Base-by-base conservation (phyloP, 2,329 filamentous ascomycete species). In the Sarocladium strictum region DNA sequence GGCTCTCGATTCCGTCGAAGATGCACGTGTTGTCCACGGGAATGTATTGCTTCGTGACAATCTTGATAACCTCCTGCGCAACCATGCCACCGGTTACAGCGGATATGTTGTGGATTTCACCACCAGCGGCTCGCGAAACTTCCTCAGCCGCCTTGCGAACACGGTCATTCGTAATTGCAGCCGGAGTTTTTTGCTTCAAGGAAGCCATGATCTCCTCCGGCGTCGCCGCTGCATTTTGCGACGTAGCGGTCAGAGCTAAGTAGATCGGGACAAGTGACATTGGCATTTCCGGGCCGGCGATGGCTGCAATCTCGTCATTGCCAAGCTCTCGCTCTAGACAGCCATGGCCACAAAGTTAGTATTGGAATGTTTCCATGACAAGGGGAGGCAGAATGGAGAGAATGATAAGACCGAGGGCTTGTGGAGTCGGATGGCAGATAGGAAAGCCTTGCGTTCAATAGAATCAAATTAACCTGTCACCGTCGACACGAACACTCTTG, bases 31-130 rank as follows among this genome's bases (percentile, higher is more conserved):
- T 86, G 62, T 88, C 84, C 59, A 87, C 80, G 23, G 85, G 84
- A 41, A 87, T 76, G 69, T 88, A 89, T 72, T 89, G 85, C 64
- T 83, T 84, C 12, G 85, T 88, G 62, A 88, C 81, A 56, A 93
- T 82, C 69, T 99, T 99, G 73, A 99, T 95, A 58, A 93, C 83
- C 73, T 99, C 94, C 71, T 99, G 95, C n/a, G 93, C 90, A 49
- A 95, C 87, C 75, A 99, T 87, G 2, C 94, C 95, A 27, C 94
- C 95, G 1, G 86, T 87, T 55, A 96, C 73, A 24, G 92, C 86
- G 29, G 92, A 88, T 55, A 95, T 89, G 67, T 97, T 97, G 74
- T 99, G 94, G 57, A 99, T 74, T 69, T 99, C 95, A 54, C 85
- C 89, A 26, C 90, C 89, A 49, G 83, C 85, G 33, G 90, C 88